These are phyloP conservation scores for Serendipita indica DNA, from an alignment of 768 basidiomycete genomes.

Conservation along the genomic window DNA sequence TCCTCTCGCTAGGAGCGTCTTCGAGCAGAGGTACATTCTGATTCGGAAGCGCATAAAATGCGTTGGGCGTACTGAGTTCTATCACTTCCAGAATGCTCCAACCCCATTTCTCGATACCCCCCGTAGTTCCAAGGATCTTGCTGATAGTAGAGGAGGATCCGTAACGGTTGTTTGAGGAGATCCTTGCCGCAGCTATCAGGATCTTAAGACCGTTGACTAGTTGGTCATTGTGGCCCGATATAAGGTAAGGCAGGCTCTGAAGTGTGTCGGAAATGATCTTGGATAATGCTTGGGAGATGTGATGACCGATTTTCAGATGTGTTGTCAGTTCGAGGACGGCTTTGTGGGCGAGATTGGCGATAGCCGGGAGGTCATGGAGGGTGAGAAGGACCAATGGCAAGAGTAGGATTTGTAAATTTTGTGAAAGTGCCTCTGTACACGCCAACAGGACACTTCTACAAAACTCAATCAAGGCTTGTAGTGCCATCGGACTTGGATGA, in stretches of 20 bases:
- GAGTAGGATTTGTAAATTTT: slow-evolving; percentile 49
- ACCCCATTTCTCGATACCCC: slow-evolving; percentile 85
- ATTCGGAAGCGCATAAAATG: slow-evolving; percentile 29
- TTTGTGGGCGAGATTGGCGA: slow-evolving; percentile 35
- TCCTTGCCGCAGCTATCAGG: background rate
- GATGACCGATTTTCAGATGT: slow-evolving; percentile 27
- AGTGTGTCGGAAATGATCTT: slow-evolving; percentile 52
- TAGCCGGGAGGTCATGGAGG: slow-evolving; percentile 38
- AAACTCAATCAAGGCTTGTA: slow-evolving; percentile 40
- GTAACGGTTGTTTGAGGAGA: background rate
- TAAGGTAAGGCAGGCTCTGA: slow-evolving; percentile 51
- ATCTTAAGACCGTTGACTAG: background rate
- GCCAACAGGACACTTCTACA: slow-evolving; percentile 37
- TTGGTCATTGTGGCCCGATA: slow-evolving; percentile 31
- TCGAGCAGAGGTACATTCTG: slow-evolving; percentile 39
- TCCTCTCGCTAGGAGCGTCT: slow-evolving; percentile 21
- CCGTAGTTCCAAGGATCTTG: slow-evolving; percentile 60
- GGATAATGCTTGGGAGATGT: slow-evolving; percentile 41
- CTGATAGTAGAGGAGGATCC: slow-evolving; percentile 40
- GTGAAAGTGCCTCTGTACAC: slow-evolving; percentile 50
- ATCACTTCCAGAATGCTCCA: slow-evolving; percentile 74
- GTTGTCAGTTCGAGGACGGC: slow-evolving; percentile 34
- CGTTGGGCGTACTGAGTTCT: slow-evolving; percentile 43
- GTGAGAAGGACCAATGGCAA: slow-evolving; percentile 62
- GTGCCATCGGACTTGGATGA: slow-evolving; percentile 56